phyloP scores from a whole-genome alignment of 2,329 filamentous ascomycete genomes.

The Trichoderma atroviride region DNA sequence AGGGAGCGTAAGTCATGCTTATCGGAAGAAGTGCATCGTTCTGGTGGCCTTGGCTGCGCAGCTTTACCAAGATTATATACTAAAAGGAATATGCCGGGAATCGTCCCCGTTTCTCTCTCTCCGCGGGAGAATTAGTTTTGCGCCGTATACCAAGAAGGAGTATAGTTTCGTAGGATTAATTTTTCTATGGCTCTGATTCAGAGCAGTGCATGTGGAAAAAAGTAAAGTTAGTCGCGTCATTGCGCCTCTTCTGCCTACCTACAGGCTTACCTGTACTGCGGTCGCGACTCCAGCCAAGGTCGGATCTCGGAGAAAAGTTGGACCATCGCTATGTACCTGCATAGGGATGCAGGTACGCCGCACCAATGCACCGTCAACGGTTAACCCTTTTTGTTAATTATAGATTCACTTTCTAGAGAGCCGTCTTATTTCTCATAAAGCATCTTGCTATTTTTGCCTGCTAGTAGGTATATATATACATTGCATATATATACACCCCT shows the following conservation, averaged over 20 bases:
- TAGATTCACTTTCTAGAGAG: not conserved
- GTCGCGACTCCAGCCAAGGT: not conserved
- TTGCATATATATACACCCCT: not conserved
- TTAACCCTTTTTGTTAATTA: not conserved
- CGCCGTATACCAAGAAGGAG: not conserved
- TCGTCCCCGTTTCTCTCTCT: too few species aligned
- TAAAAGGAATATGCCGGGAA: not conserved
- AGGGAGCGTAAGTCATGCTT: not conserved
- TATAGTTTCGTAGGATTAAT: not conserved
- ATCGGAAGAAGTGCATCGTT: conserved; percentile 12
- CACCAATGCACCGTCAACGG: not conserved
- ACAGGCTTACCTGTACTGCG: too few species aligned
- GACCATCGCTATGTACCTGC: not conserved
- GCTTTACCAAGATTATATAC: not conserved
- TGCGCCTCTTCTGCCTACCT: not conserved
- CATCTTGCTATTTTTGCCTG: not conserved
- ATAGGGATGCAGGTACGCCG: not conserved
- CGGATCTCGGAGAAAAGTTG: conserved; percentile 10
- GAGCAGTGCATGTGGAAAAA: not conserved
- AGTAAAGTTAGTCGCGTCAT: not conserved
- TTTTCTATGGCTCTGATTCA: not conserved
- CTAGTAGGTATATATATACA: not conserved
- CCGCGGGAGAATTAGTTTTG: not conserved
- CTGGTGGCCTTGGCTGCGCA: not conserved
- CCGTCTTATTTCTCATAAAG: not conserved